Evolutionary conservation across 2,329 filamentous ascomycete genomes (phyloP), one percentile per base, ranked within the genome.

Genomic region (Xylaria multiplex): DNA sequence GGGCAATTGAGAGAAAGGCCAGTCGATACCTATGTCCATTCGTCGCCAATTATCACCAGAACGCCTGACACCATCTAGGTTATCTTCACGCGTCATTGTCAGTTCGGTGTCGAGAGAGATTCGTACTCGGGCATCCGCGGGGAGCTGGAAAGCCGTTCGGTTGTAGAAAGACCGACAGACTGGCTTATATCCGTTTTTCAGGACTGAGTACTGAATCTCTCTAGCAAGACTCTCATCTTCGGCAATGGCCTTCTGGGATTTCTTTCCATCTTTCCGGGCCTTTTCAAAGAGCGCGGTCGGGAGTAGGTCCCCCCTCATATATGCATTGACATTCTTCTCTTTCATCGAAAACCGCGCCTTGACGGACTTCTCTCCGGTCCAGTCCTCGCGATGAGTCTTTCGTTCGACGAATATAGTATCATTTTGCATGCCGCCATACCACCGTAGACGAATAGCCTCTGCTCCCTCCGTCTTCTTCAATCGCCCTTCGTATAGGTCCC

Each of bases 351-450:
- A 99, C 49, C 96, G 91, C 49, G 96, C 95, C 83, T 99, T 99
- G 81, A 99, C 96, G 1, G 95, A 98, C 82, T 98, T 97, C 79
- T 99, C 96, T 65, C 96, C 96, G 0, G 96, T 99, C 96, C 96
- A 99, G 79, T 99, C 96, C 79, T 99, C 96, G 45, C 96, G 91
- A 82, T 99, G 96, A 0, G 96, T 99, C 82, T 99, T 99, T 69
- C 96, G 89, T 83, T 99, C 96, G 27, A 99, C 91, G 75, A 98
- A 99, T 64, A 98, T 96, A 61, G 93, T 96, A 76, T 98, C 94
- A 59, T 85, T 93, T 74, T 96, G 89, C 95, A 99, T 97, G 48
- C 93, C 93, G 66, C 96, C 96, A 76, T 99, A 99, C 96, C 96
- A 99, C 71, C 96, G 88, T 66, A 99, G 85, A 76, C 96, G 93